phyloP scores from a whole-genome alignment of 2,329 filamentous ascomycete species.

The Cladophialophora psammophila region DNA sequence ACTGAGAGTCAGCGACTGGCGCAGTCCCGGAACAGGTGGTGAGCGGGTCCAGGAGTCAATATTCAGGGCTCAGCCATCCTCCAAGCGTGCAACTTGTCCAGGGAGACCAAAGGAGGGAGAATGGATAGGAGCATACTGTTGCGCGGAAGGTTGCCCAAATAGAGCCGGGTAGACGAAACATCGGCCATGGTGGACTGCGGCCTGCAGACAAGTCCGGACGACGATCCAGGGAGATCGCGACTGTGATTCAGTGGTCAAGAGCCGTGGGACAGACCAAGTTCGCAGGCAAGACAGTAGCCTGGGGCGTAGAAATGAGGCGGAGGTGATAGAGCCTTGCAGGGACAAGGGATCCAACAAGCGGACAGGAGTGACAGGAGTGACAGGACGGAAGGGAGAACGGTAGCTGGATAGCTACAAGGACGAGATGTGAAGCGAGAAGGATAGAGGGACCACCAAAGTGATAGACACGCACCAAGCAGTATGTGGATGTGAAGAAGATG shows the following conservation, averaged over 20 bases:
- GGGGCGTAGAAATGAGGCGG: neutral
- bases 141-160: constrained; percentile 96
- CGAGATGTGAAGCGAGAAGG: neutral
- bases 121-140: constrained; percentile 71
- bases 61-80: constrained; percentile 31
- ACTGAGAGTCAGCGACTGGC: constrained; percentile 36
- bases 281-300: neutral
- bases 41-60: constrained; percentile 29
- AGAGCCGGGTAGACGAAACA: constrained; percentile 93
- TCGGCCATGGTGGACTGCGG: constrained; percentile 69
- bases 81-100: constrained; percentile 35
- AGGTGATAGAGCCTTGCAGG: constrained; percentile 6
- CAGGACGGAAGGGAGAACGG: neutral
- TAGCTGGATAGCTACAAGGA: neutral
- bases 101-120: constrained; percentile 33
- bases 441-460: neutral
- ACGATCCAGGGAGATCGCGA: constrained; percentile 16
- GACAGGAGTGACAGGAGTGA: neutral
- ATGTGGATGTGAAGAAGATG: neutral
- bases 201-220: constrained; percentile 13
- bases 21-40: constrained; percentile 18
- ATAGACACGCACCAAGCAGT: constrained; percentile 2
- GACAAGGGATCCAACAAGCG: constrained; percentile 8
- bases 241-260: constrained; percentile 6
- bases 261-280: constrained; percentile 10